Base-by-base conservation (phyloP, 2,329 filamentous ascomycete species). In the Hypoxylon sp. region DNA sequence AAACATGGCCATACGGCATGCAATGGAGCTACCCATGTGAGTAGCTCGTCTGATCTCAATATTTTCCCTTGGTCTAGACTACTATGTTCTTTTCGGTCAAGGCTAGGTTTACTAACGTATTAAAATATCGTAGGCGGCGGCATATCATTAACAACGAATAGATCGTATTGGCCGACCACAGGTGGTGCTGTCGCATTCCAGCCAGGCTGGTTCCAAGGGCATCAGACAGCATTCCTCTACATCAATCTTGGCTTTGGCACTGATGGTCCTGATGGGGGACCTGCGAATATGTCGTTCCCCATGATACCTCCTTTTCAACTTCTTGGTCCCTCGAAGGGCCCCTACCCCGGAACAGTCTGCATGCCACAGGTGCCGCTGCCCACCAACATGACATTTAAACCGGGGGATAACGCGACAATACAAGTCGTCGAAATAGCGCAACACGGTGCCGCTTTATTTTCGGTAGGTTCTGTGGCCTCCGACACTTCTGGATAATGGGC, bases 1-100 rank as follows among this genome's bases (percentile, higher is more conserved):
- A 88, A 2, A 90, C 87, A 0, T 96, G 89, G 74, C 94, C 94
- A 1, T 97, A 92, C 73, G 94, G 94, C 81, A 95, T 96, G 92
- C 92, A 97, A 83, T 98, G 94, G 94, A 90, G 91, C 79, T 97
- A 97, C 84, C 94, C 94, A 80, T 98, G 94, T 97, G 84, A 83
- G 93, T 63, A 3, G 17, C 22, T 51, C 19, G 19, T 22, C 58
- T 33, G 35, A 33, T 44, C 46, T 61, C 24, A 8, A 24, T 10
- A n/a, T 24, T 22, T 52, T 17, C 24, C 26, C 3, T 42, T 24
- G 14, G 24, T 22, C 33, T 44, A 22, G 22, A 9, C 24, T 37
- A 63, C 52, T 61, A 44, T 22, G 22, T 53, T 61, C 52, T 66
- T 31, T 63, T 53, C 44, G 5, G 22, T 5, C 47, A 33, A n/a